Conservation (phyloP, 129 eudicot genomes). For the Saussurea involucrata region DNA sequence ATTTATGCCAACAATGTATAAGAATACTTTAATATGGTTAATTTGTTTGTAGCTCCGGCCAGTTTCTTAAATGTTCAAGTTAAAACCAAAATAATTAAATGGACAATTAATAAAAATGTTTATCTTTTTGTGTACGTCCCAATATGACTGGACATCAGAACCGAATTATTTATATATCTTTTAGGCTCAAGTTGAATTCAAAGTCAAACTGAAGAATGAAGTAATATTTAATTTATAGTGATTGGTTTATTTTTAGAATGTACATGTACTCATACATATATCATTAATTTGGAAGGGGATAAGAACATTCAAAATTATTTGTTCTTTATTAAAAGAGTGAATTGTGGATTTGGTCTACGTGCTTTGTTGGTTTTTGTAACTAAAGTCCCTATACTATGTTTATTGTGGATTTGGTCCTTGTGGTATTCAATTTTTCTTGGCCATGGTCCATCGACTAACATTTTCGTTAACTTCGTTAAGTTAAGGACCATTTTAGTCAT, state of each 20-base stretch:
- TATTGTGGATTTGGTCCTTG: too few species aligned
- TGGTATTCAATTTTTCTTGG: too few species aligned
- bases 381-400: too few species aligned
- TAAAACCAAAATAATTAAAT: not conserved
- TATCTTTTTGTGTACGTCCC: conserved; percentile 4
- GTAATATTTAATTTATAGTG: not conserved
- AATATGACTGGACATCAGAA: conserved; percentile 13
- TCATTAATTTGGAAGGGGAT: not conserved
- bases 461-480: too few species aligned
- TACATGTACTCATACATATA: not conserved
- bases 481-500: too few species aligned
- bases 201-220: not conserved
- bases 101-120: not conserved
- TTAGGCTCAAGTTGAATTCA: not conserved
- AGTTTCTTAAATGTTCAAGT: conserved; percentile 4
- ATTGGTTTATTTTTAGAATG: not conserved
- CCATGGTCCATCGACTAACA: too few species aligned
- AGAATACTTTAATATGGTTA: not conserved
- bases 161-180: not conserved
- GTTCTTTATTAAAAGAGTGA: not conserved
- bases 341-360: too few species aligned
- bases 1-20: not conserved
- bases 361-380: too few species aligned
- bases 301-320: not conserved
- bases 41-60: not conserved